Percentiles rank a stretch among this genome's conserved stretches.
These are phyloP conservation scores for Claviceps lovelessii DNA, from an alignment of 2,329 filamentous ascomycete species.

Conservation along the genomic window DNA sequence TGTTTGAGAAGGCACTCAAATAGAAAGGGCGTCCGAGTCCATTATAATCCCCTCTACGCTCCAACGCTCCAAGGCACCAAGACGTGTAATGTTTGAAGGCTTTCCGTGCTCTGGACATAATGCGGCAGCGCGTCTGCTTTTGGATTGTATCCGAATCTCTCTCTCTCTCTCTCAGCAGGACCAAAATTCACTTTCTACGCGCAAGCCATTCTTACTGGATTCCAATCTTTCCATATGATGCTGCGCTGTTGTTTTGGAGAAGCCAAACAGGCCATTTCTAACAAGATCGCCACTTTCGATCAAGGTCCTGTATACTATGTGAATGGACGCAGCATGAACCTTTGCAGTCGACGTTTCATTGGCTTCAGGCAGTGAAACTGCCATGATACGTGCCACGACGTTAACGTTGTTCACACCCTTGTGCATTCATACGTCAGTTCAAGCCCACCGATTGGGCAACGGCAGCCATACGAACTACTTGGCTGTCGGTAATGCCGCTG, in stretches of 20 bases:
- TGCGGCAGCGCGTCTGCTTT: not conserved
- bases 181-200: not conserved
- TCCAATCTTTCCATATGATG: not conserved
- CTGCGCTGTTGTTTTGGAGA: not conserved
- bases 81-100: too few species aligned
- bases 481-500: not conserved
- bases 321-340: not conserved
- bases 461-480: not conserved
- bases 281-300: not conserved
- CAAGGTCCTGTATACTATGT: not conserved
- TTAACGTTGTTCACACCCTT: not conserved
- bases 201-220: not conserved
- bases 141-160: too few species aligned
- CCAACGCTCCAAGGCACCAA: not conserved
- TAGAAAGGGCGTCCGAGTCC: not conserved
- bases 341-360: not conserved
- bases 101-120: too few species aligned
- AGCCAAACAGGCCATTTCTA: not conserved
- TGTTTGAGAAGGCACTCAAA: constrained; percentile 15
- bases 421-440: not conserved
- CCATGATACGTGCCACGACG: not conserved
- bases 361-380: not conserved
- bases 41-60: not conserved
- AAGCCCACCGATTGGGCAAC: not conserved
- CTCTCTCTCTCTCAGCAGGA: not conserved